Evolutionary conservation across 441 rosid species (phyloP), one percentile per base, ranked within the genome.

Genomic region (Croton setiger): DNA sequence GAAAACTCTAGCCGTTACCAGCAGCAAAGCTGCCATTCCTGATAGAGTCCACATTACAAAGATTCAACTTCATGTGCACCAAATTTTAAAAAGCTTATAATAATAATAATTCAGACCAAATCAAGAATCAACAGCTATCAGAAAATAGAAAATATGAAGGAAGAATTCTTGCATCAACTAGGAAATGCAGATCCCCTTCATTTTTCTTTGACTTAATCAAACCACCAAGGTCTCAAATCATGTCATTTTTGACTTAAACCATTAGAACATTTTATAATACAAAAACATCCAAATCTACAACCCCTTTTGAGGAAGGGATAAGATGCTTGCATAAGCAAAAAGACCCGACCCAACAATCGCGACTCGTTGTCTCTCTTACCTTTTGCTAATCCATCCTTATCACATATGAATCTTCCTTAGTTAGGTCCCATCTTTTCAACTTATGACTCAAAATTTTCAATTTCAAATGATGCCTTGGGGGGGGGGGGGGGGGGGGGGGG

Each of bases 301-400:
- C 18, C 67, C 72, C 72, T 67, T 72, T 72, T 48, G 36, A 43
- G 68, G 39, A 43, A 67, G 71, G 74, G 74, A 78, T 64, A 67
- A 78, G 74, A 66, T 66, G 59, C 68, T 78, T 55, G 71, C 74
- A 72, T 60, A 71, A 67, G 60, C 73, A 49, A 48, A 60, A 27
- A 27, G 31, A 27, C 31, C 31, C 31, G 72, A 68, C 44, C 58
- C 58, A 37, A 12, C 17, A 51, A 74, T 36, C 54, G 56, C 0
- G 63, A 61, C 47, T 17, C 41, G 20, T 57, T 33, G 41, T 8
- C 27, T 2, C 45, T 33, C 20, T 8, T 3, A 61, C 33, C 41
- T 23, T 66, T 60, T 66, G 21, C 66, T 17, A 15, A 58, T 39
- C 58, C 44, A 48, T 64, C 64, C 10, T 55, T 60, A 45, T 64